These are phyloP conservation scores for Prasinococcaceae sp. DNA, from an alignment of 139 green algal genomes.

Conservation along the genomic window DNA sequence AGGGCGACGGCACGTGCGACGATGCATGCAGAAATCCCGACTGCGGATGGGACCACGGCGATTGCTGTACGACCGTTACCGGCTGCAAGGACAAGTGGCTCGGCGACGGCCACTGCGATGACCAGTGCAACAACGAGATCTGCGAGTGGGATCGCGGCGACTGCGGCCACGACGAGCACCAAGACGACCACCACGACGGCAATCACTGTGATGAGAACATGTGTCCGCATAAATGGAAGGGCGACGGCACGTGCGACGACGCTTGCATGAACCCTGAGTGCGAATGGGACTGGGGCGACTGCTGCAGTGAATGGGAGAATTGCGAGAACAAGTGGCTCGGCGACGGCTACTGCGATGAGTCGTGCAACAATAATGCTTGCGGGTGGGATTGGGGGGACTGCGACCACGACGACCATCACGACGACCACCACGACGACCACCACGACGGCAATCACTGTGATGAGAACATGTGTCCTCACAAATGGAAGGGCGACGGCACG, in stretches of 20 bases:
- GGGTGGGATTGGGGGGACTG: too few relatives aligned
- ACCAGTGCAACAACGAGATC: neutral
- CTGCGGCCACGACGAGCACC: neutral
- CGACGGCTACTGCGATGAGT: too few relatives aligned
- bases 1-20: neutral
- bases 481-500: neutral
- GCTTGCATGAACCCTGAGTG: too few relatives aligned
- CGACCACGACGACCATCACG: constrained; percentile 1
- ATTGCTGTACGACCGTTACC: neutral
- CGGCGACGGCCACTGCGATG: neutral
- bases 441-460: neutral
- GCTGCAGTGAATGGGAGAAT: too few relatives aligned
- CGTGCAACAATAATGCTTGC: too few relatives aligned
- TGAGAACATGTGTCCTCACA: neutral
- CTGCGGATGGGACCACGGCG: neutral
- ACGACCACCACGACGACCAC: constrained; percentile 2
- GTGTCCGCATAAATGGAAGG: too few relatives aligned
- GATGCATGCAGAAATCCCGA: neutral
- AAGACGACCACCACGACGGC: neutral
- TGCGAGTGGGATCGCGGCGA: neutral
- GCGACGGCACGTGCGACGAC: too few relatives aligned
- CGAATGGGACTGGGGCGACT: too few relatives aligned
- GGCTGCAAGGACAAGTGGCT: neutral
- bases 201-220: too few relatives aligned
- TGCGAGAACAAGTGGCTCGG: too few relatives aligned